phyloP scores from a whole-genome alignment of 139 green algal species.

The Tetradesmus lagerheimii region DNA sequence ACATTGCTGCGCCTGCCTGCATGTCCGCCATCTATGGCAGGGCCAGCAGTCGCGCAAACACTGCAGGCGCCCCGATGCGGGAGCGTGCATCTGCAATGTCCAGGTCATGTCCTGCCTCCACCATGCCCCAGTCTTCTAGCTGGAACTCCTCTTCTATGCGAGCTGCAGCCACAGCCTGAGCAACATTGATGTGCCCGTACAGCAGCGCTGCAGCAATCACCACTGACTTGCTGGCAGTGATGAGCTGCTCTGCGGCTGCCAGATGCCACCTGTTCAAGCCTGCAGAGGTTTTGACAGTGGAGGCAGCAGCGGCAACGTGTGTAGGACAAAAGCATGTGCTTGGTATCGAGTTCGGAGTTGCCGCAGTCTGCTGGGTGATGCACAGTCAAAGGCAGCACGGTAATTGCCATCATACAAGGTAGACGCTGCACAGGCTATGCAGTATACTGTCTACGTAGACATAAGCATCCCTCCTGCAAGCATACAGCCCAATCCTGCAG shows the following conservation, averaged over 20 bases:
- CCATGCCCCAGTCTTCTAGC: slow-evolving; percentile 92
- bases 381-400: too few relatives aligned
- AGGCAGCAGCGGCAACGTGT: not conserved
- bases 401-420: too few relatives aligned
- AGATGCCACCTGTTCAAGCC: slow-evolving; percentile 85
- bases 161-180: slow-evolving; percentile 69
- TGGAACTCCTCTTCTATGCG: slow-evolving; percentile 90
- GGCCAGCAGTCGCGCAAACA: slow-evolving; percentile 82
- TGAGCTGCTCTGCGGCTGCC: slow-evolving; percentile 80
- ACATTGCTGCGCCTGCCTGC: not conserved
- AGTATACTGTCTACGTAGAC: too few relatives aligned
- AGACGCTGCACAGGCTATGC: too few relatives aligned
- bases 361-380: too few relatives aligned
- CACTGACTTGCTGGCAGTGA: slow-evolving; percentile 84
- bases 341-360: too few relatives aligned
- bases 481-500: not conserved
- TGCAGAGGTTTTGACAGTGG: slow-evolving; percentile 33
- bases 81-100: slow-evolving; percentile 87
- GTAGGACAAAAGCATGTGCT: too few relatives aligned
- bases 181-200: slow-evolving; percentile 67
- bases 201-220: slow-evolving; percentile 83
- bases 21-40: not conserved
- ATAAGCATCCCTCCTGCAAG: too few relatives aligned
- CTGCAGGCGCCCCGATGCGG: slow-evolving; percentile 75
- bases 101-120: slow-evolving; percentile 98